Percentiles rank a stretch among this genome's conserved stretches.
phyloP scores from a whole-genome alignment of 345 rosid species.

The Citrus glauca region DNA sequence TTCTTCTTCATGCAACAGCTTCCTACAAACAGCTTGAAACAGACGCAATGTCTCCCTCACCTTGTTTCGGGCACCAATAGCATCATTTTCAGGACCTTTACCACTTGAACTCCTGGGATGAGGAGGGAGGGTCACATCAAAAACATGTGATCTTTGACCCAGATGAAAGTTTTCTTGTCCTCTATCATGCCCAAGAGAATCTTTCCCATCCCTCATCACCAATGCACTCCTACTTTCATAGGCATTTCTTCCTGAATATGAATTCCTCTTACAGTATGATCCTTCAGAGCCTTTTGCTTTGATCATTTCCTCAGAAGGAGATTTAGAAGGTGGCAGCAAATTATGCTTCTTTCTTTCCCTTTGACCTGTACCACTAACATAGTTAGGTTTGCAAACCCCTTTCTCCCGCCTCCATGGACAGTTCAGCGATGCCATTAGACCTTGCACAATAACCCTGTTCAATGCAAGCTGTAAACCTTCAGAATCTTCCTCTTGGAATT shows the following conservation, averaged over 20 bases:
- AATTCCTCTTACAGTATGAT: slow-evolving; percentile 12
- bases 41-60: slow-evolving; percentile 80
- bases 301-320: slow-evolving; percentile 17
- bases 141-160: slow-evolving; percentile 13
- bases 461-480: slow-evolving; percentile 4
- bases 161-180: slow-evolving; percentile 6
- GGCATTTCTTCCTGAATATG: slow-evolving; percentile 8
- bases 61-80: slow-evolving; percentile 41
- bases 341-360: slow-evolving; percentile 33
- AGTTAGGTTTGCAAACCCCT: slow-evolving; percentile 11
- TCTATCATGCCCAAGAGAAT: neutral
- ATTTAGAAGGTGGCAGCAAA: slow-evolving; percentile 9
- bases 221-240: slow-evolving; percentile 1
- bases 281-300: slow-evolving; percentile 20
- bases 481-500: slow-evolving; percentile 7
- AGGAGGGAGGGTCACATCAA: slow-evolving; percentile 53
- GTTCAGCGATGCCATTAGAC: slow-evolving; percentile 29
- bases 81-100: slow-evolving; percentile 21
- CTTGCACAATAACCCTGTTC: slow-evolving; percentile 22
- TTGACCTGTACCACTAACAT: slow-evolving; percentile 17
- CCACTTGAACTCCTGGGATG: slow-evolving; percentile 19
- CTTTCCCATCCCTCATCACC: neutral
- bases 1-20: slow-evolving; percentile 73
- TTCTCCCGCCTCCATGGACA: slow-evolving; percentile 23
- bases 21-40: slow-evolving; percentile 64